Evolutionary conservation across 352 stramenopile genomes (phyloP).

Genomic region (Phytophthora colocasiae): DNA sequence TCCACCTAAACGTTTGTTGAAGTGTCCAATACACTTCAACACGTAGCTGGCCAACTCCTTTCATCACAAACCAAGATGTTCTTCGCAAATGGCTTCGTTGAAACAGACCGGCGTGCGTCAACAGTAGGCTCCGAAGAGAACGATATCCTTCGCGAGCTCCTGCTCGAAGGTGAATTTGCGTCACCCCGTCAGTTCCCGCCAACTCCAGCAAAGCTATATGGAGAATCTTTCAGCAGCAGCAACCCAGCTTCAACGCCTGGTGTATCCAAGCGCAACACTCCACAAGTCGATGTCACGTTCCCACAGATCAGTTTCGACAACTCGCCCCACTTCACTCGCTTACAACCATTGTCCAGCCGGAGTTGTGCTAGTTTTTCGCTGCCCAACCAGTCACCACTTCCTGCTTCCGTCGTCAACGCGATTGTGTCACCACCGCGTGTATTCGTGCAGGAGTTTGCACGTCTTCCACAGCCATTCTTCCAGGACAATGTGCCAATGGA

Average conservation of each 20-base stretch:
- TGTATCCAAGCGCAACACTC: slow-evolving; percentile 52
- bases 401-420: slow-evolving; percentile 66
- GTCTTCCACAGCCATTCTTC: slow-evolving; percentile 70
- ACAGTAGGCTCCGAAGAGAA: slow-evolving; percentile 55
- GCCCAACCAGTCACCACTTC: slow-evolving; percentile 44
- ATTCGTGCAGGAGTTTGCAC: slow-evolving; percentile 81
- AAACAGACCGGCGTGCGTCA: slow-evolving; percentile 63
- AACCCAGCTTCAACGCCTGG: slow-evolving; percentile 19
- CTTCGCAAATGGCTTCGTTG: slow-evolving; percentile 73
- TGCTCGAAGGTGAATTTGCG: slow-evolving; percentile 72
- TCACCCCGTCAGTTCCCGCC: slow-evolving; percentile 65
- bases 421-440: slow-evolving; percentile 79
- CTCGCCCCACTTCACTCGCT: slow-evolving; percentile 58
- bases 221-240: slow-evolving; percentile 20
- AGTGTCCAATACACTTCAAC: slow-evolving; percentile 37
- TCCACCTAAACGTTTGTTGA: slow-evolving; percentile 47
- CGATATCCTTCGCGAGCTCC: slow-evolving; percentile 78
- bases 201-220: slow-evolving; percentile 53
- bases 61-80: slow-evolving; percentile 56
- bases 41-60: slow-evolving; percentile 30
- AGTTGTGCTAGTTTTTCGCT: slow-evolving; percentile 50
- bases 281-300: slow-evolving; percentile 74
- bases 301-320: slow-evolving; percentile 78
- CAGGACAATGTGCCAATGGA: slow-evolving; percentile 50
- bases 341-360: slow-evolving; percentile 66